Percentiles rank a stretch among this genome's conserved stretches.
These are phyloP conservation scores for Irpex rosettiformis DNA, from an alignment of 1,284 basidiomycete genomes.

Conservation along the genomic window DNA sequence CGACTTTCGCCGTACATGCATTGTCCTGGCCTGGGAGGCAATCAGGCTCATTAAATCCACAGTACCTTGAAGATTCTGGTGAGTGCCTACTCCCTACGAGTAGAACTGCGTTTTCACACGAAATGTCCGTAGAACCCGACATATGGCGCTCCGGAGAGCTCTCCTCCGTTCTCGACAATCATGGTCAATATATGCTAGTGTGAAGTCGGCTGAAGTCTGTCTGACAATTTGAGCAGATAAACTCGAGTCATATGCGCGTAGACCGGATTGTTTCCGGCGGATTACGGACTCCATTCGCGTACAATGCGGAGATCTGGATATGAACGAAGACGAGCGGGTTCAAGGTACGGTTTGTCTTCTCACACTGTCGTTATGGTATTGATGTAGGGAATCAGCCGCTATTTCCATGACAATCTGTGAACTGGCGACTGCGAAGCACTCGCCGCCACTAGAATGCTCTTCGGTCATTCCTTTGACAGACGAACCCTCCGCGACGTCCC, in stretches of 20 bases:
- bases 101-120: neutral
- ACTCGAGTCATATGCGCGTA: constrained; percentile 25
- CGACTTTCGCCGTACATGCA: neutral
- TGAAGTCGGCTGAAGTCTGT: neutral
- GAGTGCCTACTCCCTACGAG: neutral
- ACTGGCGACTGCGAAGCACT: constrained; percentile 63
- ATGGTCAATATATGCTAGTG: neutral
- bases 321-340: constrained; percentile 57
- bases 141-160: constrained; percentile 3
- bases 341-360: constrained; percentile 32
- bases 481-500: constrained; percentile 11
- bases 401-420: constrained; percentile 77
- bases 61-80: neutral
- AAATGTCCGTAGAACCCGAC: neutral
- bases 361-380: constrained; percentile 5
- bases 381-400: constrained; percentile 44
- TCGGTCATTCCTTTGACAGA: constrained; percentile 28
- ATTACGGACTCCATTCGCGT: constrained; percentile 43
- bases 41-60: neutral
- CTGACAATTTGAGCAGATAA: constrained; percentile 14
- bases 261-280: constrained; percentile 63
- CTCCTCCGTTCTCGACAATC: constrained; percentile 8
- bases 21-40: neutral
- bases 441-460: constrained; percentile 63
- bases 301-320: constrained; percentile 54